phyloP scores from a whole-genome alignment of 441 rosid species.

The Populus hybrid region DNA sequence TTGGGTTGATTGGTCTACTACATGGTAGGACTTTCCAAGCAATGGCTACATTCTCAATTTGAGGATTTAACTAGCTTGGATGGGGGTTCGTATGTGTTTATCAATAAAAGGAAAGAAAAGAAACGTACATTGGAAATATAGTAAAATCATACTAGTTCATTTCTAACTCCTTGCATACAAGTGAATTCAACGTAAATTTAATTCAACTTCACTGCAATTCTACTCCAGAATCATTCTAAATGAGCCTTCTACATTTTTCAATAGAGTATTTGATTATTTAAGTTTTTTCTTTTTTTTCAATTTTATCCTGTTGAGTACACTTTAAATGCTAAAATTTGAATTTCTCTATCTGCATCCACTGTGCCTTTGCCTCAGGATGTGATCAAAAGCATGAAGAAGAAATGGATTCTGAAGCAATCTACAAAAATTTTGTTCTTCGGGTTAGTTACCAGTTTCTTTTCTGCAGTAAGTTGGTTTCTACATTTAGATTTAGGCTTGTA shows the following conservation, averaged over 20 bases:
- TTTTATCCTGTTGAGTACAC: not conserved
- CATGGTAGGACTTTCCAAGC: not conserved
- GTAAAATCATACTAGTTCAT: not conserved
- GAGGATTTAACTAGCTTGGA: not conserved
- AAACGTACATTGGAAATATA: not conserved
- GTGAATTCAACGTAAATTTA: not conserved
- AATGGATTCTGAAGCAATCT: conserved; percentile 79
- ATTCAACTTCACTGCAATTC: not conserved
- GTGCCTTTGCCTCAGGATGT: conserved; percentile 52
- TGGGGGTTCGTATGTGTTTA: not conserved
- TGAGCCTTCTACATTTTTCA: not conserved
- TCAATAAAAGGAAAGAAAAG: not conserved
- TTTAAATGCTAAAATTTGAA: not conserved
- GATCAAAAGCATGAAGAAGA: conserved; percentile 92
- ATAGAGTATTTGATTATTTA: not conserved
- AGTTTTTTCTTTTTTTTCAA: not conserved
- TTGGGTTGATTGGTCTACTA: not conserved
- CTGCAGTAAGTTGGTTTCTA: not conserved
- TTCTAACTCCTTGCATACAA: not conserved
- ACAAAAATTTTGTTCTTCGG: conserved; percentile 79
- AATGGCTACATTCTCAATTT: not conserved
- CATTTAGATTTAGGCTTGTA: not conserved
- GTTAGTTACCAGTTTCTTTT: conserved; percentile 38
- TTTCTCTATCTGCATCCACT: not conserved
- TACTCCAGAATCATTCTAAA: not conserved